Evolutionary conservation across 352 stramenopile species (phyloP).

Genomic region (Pilasporangium apinafurcum): DNA sequence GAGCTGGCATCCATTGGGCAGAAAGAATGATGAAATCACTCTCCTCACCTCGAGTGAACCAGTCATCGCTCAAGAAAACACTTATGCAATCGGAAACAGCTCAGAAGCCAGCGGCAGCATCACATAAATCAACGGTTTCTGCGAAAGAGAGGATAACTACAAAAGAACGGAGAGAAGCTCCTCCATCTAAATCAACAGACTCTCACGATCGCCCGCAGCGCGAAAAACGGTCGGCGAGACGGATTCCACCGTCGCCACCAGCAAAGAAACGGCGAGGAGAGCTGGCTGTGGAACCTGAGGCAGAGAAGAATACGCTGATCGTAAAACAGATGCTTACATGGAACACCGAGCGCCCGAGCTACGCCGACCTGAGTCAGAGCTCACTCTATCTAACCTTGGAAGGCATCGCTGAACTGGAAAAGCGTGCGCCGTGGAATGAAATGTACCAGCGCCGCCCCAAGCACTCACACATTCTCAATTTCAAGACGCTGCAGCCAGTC

Average conservation of each 20-base stretch:
- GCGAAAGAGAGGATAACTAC: too few species aligned
- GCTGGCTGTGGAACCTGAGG: too few species aligned
- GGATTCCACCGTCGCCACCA: too few species aligned
- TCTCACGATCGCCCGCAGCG: too few species aligned
- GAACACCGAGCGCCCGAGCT: slow-evolving; percentile 16
- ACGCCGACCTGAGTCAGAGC: slow-evolving; percentile 20
- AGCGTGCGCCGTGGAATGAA: slow-evolving; percentile 14
- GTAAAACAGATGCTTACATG: slow-evolving; percentile 20
- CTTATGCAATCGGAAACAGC: too few species aligned
- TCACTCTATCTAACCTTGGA: slow-evolving; percentile 13
- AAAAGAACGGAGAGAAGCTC: too few species aligned
- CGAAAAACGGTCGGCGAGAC: too few species aligned
- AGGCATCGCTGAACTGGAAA: slow-evolving; percentile 6
- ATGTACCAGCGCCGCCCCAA: slow-evolving; percentile 15
- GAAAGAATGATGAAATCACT: background rate
- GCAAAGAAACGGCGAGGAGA: too few species aligned
- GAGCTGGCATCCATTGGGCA: background rate
- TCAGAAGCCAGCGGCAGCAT: background rate
- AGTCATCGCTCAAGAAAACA: too few species aligned
- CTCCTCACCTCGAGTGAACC: background rate
- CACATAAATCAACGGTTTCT: background rate
- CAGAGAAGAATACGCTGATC: too few species aligned
- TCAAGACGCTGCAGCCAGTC: slow-evolving; percentile 1
- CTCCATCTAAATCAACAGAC: too few species aligned
- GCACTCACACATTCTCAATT: slow-evolving; percentile 14